Base-by-base conservation (phyloP, 176 grass and related monocot species). In the Phragmites australis region DNA sequence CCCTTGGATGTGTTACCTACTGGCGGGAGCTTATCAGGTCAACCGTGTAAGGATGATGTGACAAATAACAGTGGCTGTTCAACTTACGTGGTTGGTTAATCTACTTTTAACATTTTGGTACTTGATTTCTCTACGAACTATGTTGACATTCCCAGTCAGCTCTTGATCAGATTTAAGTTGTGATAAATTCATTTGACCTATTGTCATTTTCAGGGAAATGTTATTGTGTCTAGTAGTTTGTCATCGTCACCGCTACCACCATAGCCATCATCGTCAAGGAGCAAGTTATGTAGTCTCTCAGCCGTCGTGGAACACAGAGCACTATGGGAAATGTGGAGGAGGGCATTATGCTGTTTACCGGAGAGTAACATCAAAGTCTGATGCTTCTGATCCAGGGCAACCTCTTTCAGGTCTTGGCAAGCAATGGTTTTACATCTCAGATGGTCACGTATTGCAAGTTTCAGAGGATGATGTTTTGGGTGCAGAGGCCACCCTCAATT, bases 261-360 rank as follows among this genome's bases (percentile, higher is more conserved):
- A 10, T 15, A 23, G 22, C 17, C 79, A 15, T 78, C 55, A 8
- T 51, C 52, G 13, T 58, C 56, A 46, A 88, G 21, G 44, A 83
- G 76, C 65, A 82, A 72, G 65, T 66, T 82, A 53, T 95, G 93
- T 71, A 7, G 65, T 23, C 90, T 99, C 54, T 86, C 88, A 29
- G 88, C 96, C 23, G 90, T 99, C 1, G 90, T 95, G 44, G 96
- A 91, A 68, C 90, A 99, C 74, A 39, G 96, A 91, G 72, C 90
- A 99, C 74, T 99, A 99, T 4, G 92, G 96, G 30, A 75, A 67
- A 77, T 84, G 68, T 15, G 96, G 96, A 71, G 86, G 90, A 57
- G 90, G 96, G 26, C 96, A 99, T 86, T 98, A 95, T 65, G 84
- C 96, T 69, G 86, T 85, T 55, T 95, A 93, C 69, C 83, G 90